Evolutionary conservation across 768 basidiomycete species (phyloP), one percentile per base, ranked within the genome.

Genomic region (Astraeus odoratus): DNA sequence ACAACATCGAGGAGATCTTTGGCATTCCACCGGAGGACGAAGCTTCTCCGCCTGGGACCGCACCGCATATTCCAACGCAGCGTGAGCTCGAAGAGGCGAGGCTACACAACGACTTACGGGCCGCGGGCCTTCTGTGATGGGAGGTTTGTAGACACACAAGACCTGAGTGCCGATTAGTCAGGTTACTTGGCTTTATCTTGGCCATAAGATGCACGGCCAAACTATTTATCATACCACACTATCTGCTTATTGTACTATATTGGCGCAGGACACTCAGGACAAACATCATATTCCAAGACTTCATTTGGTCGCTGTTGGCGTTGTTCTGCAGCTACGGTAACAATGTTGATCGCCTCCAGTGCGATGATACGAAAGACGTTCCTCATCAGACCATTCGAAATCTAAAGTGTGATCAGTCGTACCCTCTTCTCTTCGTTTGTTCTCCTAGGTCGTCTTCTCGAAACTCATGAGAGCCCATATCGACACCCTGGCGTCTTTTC

Each of bases 1-100:
- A 70, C 25, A 73, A 75, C 47, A 59, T 84, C 30, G 74, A 74
- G 47, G 59, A 51, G 30, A 72, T 74, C 5, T 80, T 85, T 51
- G 75, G 77, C 3, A 58, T 81, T 8, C 45, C 59, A n/a, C 47
- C 7, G 26, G 66, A 60, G 4, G 60, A 65, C 15, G 70, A 67
- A 20, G 22, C 47, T 25, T 45, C 42, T 18, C 20, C 43, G 23
- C 16, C 43, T 8, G 50, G 43, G 12, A 51, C 26, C 18, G 48
- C 5, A 13, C 22, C 27, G 33, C 49, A 16, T 34, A 56, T 67
- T 34, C 60, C 63, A 8, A 54, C 58, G 8, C 63, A 53, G 31
- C 52, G 58, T 33, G 63, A 62, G 22, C 52, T 66, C 8, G 64
- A 69, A 22, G 79, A 79, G 19, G 67, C 65, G 20, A 68, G 76